A percentile compares a stretch with the other conserved stretches of the same genome.
Conservation (phyloP, 1,284 basidiomycete genomes). For the Exobasidium cylindrosporum region DNA sequence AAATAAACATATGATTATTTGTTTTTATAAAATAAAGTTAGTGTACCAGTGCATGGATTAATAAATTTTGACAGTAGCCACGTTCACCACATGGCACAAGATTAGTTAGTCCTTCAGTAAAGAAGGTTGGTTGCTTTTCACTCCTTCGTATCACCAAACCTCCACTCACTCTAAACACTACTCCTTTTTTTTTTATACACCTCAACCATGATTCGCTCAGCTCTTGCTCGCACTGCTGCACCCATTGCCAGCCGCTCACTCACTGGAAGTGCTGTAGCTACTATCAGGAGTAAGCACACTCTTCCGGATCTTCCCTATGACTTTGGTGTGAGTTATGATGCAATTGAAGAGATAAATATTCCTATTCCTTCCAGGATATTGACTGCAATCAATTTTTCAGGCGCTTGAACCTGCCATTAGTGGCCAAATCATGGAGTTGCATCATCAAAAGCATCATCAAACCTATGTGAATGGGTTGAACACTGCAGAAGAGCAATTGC, state of each 20-base stretch:
- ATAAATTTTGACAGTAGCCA: too few relatives aligned
- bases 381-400: slow-evolving; percentile 2
- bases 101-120: too few relatives aligned
- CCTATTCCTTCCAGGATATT: not conserved
- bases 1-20: too few relatives aligned
- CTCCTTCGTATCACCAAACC: too few relatives aligned
- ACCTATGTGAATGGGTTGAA: slow-evolving; percentile 54
- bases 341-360: not conserved
- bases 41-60: too few relatives aligned
- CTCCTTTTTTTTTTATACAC: too few relatives aligned
- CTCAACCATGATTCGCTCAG: slow-evolving; percentile 23
- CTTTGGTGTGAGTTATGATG: slow-evolving; percentile 31
- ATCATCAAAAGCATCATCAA: slow-evolving; percentile 54
- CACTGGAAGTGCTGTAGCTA: slow-evolving; percentile 7
- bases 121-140: too few relatives aligned
- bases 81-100: too few relatives aligned
- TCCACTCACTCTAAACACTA: too few relatives aligned
- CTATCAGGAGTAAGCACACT: slow-evolving; percentile 47
- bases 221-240: slow-evolving; percentile 27
- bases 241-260: slow-evolving; percentile 19
- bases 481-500: slow-evolving; percentile 43
- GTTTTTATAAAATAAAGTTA: too few relatives aligned
- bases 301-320: slow-evolving; percentile 54
- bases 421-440: slow-evolving; percentile 53
- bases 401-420: slow-evolving; percentile 53